phyloP scores from a whole-genome alignment of 2,329 filamentous ascomycete species.

The Ambrosiella xylebori region DNA sequence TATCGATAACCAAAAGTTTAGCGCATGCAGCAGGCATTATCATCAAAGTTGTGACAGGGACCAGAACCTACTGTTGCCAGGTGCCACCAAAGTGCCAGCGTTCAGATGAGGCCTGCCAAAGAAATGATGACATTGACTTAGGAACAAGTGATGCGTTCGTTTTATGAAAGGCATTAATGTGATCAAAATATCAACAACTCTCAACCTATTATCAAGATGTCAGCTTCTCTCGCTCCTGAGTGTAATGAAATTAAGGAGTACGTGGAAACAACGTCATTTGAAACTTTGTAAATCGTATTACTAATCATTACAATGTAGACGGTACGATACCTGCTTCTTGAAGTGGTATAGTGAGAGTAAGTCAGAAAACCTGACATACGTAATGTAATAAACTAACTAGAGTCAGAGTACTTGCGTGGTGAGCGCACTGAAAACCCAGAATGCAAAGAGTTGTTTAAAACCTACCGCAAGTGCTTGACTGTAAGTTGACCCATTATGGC shows the following conservation, averaged over 20 bases:
- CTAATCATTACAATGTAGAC: slow-evolving; percentile 33
- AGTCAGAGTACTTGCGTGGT: slow-evolving; percentile 71
- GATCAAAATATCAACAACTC: not conserved
- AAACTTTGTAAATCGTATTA: not conserved
- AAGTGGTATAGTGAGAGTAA: slow-evolving; percentile 99
- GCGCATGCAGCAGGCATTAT: not conserved
- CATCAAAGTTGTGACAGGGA: not conserved
- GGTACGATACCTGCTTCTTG: slow-evolving; percentile 91
- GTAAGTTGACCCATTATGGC: slow-evolving; percentile 32
- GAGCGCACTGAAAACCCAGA: slow-evolving; percentile 67
- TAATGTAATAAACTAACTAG: not conserved
- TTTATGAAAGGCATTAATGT: not conserved
- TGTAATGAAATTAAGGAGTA: slow-evolving; percentile 95
- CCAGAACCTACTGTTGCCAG: not conserved
- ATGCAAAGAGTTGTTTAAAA: slow-evolving; percentile 68
- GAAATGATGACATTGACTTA: not conserved
- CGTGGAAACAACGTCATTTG: slow-evolving; percentile 18
- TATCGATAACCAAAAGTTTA: slow-evolving; percentile 12
- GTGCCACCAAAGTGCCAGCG: not conserved
- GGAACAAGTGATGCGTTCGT: too few relatives aligned
- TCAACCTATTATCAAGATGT: slow-evolving; percentile 41
- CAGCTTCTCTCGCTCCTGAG: slow-evolving; percentile 81
- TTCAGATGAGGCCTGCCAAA: not conserved
- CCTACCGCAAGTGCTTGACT: slow-evolving; percentile 73
- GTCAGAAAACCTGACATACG: slow-evolving; percentile 18